Evolutionary conservation across 2,329 filamentous ascomycete species (phyloP).

Genomic region (Moelleriella libera): DNA sequence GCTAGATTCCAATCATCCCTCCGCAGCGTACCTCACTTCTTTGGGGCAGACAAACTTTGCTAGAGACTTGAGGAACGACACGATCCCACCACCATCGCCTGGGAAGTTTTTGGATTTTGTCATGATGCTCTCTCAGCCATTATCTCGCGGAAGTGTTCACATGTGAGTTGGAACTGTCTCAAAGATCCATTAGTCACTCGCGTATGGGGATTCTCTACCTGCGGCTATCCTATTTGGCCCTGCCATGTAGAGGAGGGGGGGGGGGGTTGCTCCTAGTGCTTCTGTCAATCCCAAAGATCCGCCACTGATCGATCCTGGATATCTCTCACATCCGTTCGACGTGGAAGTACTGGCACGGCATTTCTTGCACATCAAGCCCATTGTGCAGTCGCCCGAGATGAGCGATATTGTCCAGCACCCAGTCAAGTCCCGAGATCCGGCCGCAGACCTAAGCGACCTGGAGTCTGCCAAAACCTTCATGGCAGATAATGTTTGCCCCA

Average conservation of each 20-base stretch:
- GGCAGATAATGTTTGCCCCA: neutral
- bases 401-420: neutral
- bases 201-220: neutral
- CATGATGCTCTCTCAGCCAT: slow-evolving; percentile 44
- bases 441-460: neutral
- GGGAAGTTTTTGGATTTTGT: slow-evolving; percentile 26
- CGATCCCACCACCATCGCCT: neutral
- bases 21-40: neutral
- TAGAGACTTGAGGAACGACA: neutral
- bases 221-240: neutral
- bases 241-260: too few relatives aligned
- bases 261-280: neutral
- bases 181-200: neutral
- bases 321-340: slow-evolving; percentile 40
- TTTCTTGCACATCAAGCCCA: slow-evolving; percentile 11
- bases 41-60: neutral
- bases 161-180: slow-evolving; percentile 18
- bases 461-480: neutral
- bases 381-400: slow-evolving; percentile 1
- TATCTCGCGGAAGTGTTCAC: slow-evolving; percentile 44
- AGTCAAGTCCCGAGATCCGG: neutral
- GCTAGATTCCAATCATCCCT: neutral
- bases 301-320: slow-evolving; percentile 41
- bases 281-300: slow-evolving; percentile 23
- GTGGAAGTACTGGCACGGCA: slow-evolving; percentile 33